Percentiles rank a stretch among this genome's conserved stretches.
Evolutionary conservation across 306 rosid genomes (phyloP).

Genomic region (Trifolium subterraneum): DNA sequence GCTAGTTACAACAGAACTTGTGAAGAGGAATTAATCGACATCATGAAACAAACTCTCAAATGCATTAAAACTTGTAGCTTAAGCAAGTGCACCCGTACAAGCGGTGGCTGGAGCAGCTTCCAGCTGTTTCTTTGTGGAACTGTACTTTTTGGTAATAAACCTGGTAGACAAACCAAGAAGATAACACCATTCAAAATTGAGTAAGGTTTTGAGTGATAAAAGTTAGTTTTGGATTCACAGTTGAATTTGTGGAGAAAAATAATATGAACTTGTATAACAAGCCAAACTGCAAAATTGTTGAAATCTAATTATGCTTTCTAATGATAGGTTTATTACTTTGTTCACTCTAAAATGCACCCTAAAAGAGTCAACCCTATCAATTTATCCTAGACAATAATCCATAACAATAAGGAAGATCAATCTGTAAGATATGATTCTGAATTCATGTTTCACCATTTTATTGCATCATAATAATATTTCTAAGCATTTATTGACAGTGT

Average conservation of each 20-base stretch:
- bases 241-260: not conserved
- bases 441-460: not conserved
- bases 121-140: slow-evolving; percentile 72
- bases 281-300: not conserved
- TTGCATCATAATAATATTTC: not conserved
- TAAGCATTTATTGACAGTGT: not conserved
- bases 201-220: not conserved
- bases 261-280: not conserved
- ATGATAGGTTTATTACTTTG: not conserved
- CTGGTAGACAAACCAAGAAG: slow-evolving; percentile 56
- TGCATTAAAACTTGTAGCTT: slow-evolving; percentile 41
- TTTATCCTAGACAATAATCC: too few species aligned
- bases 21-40: slow-evolving; percentile 38
- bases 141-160: slow-evolving; percentile 86
- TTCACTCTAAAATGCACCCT: not conserved
- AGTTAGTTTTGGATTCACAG: not conserved
- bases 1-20: slow-evolving; percentile 42
- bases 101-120: slow-evolving; percentile 74
- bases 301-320: not conserved
- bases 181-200: slow-evolving; percentile 3
- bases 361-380: not conserved
- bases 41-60: slow-evolving; percentile 34
- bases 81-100: slow-evolving; percentile 80
- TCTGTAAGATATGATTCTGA: not conserved
- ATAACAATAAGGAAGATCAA: not conserved